A percentile compares a stretch with the other conserved stretches of the same genome.
These are phyloP conservation scores for Phytophthora vignae DNA, from an alignment of 352 stramenopile species.

Conservation along the genomic window DNA sequence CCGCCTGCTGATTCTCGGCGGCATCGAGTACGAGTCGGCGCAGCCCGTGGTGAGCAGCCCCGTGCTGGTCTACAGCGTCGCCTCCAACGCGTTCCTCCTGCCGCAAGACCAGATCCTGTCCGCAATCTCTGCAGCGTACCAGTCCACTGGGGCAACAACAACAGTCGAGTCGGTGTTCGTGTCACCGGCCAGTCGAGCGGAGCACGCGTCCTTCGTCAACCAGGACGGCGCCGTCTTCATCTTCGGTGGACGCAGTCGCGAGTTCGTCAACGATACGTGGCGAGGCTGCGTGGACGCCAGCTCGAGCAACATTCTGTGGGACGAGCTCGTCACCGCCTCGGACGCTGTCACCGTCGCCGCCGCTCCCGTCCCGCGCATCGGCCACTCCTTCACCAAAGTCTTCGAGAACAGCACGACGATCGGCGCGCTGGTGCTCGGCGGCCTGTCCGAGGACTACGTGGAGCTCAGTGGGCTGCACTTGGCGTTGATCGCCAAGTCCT, in stretches of 20 bases:
- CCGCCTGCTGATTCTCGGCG: conserved; percentile 63
- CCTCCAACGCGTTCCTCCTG: conserved; percentile 47
- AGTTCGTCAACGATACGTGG: conserved; percentile 72
- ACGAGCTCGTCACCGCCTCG: conserved; percentile 50
- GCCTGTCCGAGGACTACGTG: conserved; percentile 52
- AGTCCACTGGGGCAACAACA: conserved; percentile 3
- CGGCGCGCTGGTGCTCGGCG: conserved; percentile 57
- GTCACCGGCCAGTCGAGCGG: conserved; percentile 62
- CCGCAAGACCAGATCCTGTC: conserved; percentile 65
- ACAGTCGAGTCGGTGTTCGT: conserved; percentile 60
- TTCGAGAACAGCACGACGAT: conserved; percentile 58
- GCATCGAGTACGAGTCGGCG: conserved; percentile 75
- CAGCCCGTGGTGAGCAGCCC: conserved; percentile 67
- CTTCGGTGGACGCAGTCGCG: conserved; percentile 64
- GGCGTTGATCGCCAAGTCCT: conserved; percentile 49
- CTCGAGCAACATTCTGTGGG: conserved; percentile 50
- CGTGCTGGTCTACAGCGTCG: conserved; percentile 61
- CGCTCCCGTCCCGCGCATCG: conserved; percentile 53
- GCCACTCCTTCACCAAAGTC: conserved; percentile 64
- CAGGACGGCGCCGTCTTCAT: conserved; percentile 45
- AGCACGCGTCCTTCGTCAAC: conserved; percentile 60
- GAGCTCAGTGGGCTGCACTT: conserved; percentile 56
- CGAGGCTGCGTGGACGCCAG: conserved; percentile 60
- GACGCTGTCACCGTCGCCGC: conserved; percentile 43
- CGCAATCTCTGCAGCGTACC: conserved; percentile 32